These are phyloP conservation scores for Eurotiales sp. DNA, from an alignment of 2,329 filamentous ascomycete genomes.

Conservation along the genomic window DNA sequence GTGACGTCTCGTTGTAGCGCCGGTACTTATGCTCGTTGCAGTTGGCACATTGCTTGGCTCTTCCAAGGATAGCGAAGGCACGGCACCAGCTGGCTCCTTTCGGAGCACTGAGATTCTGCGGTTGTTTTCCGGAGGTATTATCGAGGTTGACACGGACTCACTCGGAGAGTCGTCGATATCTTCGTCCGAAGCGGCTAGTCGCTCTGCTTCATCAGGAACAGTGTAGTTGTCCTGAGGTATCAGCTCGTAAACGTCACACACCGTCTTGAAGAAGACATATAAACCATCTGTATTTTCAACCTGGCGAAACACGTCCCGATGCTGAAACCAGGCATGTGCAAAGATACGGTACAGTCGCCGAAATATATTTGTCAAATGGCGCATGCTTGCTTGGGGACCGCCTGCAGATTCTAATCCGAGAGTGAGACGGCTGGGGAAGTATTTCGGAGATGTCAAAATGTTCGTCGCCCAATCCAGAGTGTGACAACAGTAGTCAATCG, in stretches of 20 bases:
- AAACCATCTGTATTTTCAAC: constrained; percentile 87
- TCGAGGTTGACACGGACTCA: constrained; percentile 16
- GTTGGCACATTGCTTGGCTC: constrained; percentile 22
- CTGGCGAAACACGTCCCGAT: constrained; percentile 90
- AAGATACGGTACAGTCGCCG: constrained; percentile 93
- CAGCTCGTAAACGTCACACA: constrained; percentile 86
- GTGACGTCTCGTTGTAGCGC: constrained; percentile 75
- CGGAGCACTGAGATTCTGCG: constrained; percentile 35
- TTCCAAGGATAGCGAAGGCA: constrained; percentile 20
- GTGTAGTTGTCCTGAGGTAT: constrained; percentile 95
- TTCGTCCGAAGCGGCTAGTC: constrained; percentile 54
- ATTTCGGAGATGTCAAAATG: constrained; percentile 87
- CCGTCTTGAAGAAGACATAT: constrained; percentile 95
- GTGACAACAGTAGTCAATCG: constrained; percentile 98
- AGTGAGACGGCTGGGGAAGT: constrained; percentile 82
- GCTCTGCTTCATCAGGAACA: constrained; percentile 87
- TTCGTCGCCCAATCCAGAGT: constrained; percentile 97
- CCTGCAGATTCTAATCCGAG: constrained; percentile 48
- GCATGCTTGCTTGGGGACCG: constrained; percentile 42
- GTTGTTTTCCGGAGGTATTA: constrained; percentile 22
- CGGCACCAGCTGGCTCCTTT: constrained; percentile 27
- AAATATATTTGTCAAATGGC: constrained; percentile 90
- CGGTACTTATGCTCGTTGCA: constrained; percentile 51
- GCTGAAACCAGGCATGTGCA: constrained; percentile 98
- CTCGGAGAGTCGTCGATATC: background rate